Evolutionary conservation across 2,329 filamentous ascomycete genomes (phyloP).

Genomic region (Trichoderma pleuroti): DNA sequence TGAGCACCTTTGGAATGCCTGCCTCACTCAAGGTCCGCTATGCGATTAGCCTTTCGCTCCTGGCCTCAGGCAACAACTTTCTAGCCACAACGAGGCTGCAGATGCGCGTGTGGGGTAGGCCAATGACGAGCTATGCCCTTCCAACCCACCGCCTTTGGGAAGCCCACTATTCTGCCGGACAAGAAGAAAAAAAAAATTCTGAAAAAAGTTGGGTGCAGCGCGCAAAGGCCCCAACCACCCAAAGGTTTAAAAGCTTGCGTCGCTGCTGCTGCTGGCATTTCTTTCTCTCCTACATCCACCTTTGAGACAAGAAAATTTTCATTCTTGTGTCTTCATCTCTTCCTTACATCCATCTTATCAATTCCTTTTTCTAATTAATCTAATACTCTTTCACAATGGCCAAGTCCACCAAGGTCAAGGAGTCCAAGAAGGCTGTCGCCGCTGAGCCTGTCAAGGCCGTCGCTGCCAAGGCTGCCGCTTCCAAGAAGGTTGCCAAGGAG

Average conservation of each 20-base stretch:
- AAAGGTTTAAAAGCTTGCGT: slow-evolving; percentile 20
- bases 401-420: slow-evolving; percentile 62
- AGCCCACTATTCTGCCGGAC: slow-evolving; percentile 35
- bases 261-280: neutral
- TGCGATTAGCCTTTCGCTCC: neutral
- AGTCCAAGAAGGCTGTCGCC: slow-evolving; percentile 51
- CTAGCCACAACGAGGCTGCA: slow-evolving; percentile 9
- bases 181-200: slow-evolving; percentile 32
- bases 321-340: neutral
- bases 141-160: slow-evolving; percentile 35
- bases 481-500: slow-evolving; percentile 49
- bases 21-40: neutral
- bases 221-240: slow-evolving; percentile 20
- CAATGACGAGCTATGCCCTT: neutral
- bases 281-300: slow-evolving; percentile 9
- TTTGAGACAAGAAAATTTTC: slow-evolving; percentile 24
- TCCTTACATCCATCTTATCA: neutral
- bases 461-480: slow-evolving; percentile 59
- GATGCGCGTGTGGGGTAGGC: slow-evolving; percentile 19
- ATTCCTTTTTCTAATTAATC: neutral
- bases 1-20: slow-evolving; percentile 27
- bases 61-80: slow-evolving; percentile 19
- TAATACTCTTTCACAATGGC: slow-evolving; percentile 50
- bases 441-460: slow-evolving; percentile 59
- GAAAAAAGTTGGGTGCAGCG: neutral